phyloP scores from a whole-genome alignment of 2,329 filamentous ascomycete genomes.

The Exophiala viscosa region DNA sequence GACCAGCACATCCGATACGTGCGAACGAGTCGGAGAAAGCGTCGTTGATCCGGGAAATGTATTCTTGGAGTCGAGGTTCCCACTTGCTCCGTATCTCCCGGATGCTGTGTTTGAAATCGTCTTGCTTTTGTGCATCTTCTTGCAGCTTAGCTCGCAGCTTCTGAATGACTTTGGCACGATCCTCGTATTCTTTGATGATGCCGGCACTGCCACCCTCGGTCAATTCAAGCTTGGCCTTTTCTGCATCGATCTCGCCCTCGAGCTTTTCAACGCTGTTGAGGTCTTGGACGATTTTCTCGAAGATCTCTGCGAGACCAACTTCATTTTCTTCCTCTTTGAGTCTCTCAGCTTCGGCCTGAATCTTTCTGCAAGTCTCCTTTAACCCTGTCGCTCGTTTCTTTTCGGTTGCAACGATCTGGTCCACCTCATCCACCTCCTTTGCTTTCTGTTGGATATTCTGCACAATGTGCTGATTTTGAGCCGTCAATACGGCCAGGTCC shows the following conservation, averaged over 20 bases:
- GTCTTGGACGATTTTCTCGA: slow-evolving; percentile 36
- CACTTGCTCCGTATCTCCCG: slow-evolving; percentile 65
- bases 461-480: slow-evolving; percentile 60
- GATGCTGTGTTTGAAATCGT: slow-evolving; percentile 57
- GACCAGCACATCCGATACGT: slow-evolving; percentile 88
- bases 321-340: slow-evolving; percentile 25
- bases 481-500: slow-evolving; percentile 66
- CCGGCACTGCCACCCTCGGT: slow-evolving; percentile 64
- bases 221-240: slow-evolving; percentile 71
- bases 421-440: slow-evolving; percentile 25
- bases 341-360: slow-evolving; percentile 31
- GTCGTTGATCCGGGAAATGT: slow-evolving; percentile 77
- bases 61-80: slow-evolving; percentile 76
- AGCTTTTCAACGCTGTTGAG: slow-evolving; percentile 60
- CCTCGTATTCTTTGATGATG: slow-evolving; percentile 73
- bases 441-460: slow-evolving; percentile 40
- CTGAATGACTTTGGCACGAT: slow-evolving; percentile 64
- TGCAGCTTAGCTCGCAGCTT: slow-evolving; percentile 44
- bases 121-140: slow-evolving; percentile 53
- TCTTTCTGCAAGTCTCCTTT: slow-evolving; percentile 20
- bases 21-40: slow-evolving; percentile 92
- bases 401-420: slow-evolving; percentile 10
- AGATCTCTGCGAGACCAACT: slow-evolving; percentile 10
- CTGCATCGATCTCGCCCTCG: slow-evolving; percentile 68
- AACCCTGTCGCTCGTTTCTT: slow-evolving; percentile 22